phyloP scores from a whole-genome alignment of 257 asterid genomes.

The Leptodermis oblonga region DNA sequence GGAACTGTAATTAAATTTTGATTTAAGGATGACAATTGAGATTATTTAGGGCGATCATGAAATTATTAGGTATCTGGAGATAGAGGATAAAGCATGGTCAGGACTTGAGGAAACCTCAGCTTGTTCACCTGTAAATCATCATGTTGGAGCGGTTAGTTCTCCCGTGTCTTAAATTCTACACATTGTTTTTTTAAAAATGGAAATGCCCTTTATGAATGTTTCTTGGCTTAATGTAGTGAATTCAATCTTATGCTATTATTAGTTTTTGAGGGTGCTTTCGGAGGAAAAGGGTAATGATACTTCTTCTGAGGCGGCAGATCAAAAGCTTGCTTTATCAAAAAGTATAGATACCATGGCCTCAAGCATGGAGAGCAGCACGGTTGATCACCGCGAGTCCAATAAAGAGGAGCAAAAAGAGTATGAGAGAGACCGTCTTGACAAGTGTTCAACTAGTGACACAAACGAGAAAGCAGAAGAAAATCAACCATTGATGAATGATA shows the following conservation, averaged over 20 bases:
- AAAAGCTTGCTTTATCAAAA: constrained; percentile 57
- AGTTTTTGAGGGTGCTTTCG: constrained; percentile 76
- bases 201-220: neutral
- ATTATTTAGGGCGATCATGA: neutral
- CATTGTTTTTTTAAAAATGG: neutral
- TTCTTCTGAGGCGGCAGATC: constrained; percentile 47
- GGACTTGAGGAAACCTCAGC: constrained; percentile 81
- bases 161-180: neutral
- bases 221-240: neutral
- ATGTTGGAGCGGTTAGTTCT: constrained; percentile 75
- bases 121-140: constrained; percentile 52
- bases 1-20: neutral
- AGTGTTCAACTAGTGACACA: constrained; percentile 40
- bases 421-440: constrained; percentile 66
- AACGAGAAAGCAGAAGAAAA: constrained; percentile 27
- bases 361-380: constrained; percentile 52
- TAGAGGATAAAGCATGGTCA: constrained; percentile 67
- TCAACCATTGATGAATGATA: constrained; percentile 31
- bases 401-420: constrained; percentile 65
- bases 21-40: neutral
- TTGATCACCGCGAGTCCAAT: constrained; percentile 44
- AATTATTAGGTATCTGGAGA: constrained; percentile 52
- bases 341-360: constrained; percentile 63
- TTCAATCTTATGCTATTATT: constrained; percentile 11
- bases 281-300: constrained; percentile 47